Evolutionary conservation across 305 asterid species (phyloP), one percentile per base, ranked within the genome.

Genomic region (Solanum hybrid): DNA sequence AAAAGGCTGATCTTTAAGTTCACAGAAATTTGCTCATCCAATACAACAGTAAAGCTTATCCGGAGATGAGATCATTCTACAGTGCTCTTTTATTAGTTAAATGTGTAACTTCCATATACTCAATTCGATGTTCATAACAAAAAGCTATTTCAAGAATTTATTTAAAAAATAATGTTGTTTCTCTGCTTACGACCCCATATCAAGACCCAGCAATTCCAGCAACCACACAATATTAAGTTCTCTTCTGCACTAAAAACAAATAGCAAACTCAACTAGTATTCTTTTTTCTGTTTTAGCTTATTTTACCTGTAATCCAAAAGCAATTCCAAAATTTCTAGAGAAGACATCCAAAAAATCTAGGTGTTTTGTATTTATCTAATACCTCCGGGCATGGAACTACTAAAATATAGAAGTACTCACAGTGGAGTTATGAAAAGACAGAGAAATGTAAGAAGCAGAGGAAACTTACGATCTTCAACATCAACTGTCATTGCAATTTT

Each of bases 401-500:
- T 31, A 29, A 45, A 29, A 84, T 31, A 51, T 19, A 31, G 38
- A 82, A 31, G 73, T 81, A 84, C 29, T 45, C 87, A 29, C 19
- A 45, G 10, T 29, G 40, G 72, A 82, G 37, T 42, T 82, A 19
- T 10, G 35, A 45, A 17, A 84, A 27, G 56, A 40, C 0, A 75
- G 73, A 34, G 66, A 85, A 79, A 56, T 22, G 89, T 84, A 64
- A 89, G 87, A 38, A n/a, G 81, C n/a, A 32, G 22, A 4, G 76
- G 79, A 80, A 90, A 92, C 99, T 96, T 95, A 97, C 99, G 96
- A 90, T 97, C 98, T 69, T 96, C 95, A 9, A 92, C 91, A 90
- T 97, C 99, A 86, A 97, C 92, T 40, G 94, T 91, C 94, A 97
- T 93, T 75, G 99, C 95, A 92, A 95, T 97, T 93, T 96, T 94